A percentile compares a stretch with the other conserved stretches of the same genome.
Evolutionary conservation across 306 rosid genomes (phyloP).

Genomic region (Spatholobus suberectus): DNA sequence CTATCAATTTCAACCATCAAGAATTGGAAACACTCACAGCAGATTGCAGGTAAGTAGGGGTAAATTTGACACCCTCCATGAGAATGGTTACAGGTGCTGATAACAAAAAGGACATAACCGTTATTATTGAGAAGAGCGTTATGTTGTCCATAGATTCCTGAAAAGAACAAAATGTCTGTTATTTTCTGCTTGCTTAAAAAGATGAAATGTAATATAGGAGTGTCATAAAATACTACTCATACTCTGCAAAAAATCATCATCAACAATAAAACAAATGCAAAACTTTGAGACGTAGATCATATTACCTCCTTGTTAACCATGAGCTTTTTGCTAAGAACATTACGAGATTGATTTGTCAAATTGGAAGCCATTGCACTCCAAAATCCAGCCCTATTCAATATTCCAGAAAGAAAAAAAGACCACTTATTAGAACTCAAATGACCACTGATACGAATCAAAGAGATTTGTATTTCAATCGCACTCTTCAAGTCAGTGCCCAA

Average conservation of each 20-base stretch:
- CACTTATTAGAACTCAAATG: conserved; percentile 31
- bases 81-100: conserved; percentile 69
- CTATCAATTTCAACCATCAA: conserved; percentile 10
- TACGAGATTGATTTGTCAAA: conserved; percentile 91
- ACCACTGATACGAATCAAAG: too few relatives aligned
- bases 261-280: conserved; percentile 6
- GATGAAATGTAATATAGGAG: conserved; percentile 10
- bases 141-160: conserved; percentile 94
- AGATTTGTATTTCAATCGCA: too few relatives aligned
- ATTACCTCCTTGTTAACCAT: conserved; percentile 85
- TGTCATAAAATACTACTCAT: not conserved
- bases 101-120: conserved; percentile 90
- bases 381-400: conserved; percentile 81
- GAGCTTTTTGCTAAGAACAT: conserved; percentile 96
- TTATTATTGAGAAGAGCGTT: conserved; percentile 92
- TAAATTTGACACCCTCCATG: conserved; percentile 86
- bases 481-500: too few relatives aligned
- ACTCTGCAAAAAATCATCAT: not conserved
- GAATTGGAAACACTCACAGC: conserved; percentile 66
- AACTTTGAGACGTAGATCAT: conserved; percentile 9
- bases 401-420: conserved; percentile 31
- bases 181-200: conserved; percentile 19
- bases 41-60: conserved; percentile 75
- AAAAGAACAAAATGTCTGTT: conserved; percentile 42
- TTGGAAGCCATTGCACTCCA: conserved; percentile 99